These are phyloP conservation scores for Leonotis leonurus DNA, from an alignment of 257 asterid genomes.

Conservation along the genomic window DNA sequence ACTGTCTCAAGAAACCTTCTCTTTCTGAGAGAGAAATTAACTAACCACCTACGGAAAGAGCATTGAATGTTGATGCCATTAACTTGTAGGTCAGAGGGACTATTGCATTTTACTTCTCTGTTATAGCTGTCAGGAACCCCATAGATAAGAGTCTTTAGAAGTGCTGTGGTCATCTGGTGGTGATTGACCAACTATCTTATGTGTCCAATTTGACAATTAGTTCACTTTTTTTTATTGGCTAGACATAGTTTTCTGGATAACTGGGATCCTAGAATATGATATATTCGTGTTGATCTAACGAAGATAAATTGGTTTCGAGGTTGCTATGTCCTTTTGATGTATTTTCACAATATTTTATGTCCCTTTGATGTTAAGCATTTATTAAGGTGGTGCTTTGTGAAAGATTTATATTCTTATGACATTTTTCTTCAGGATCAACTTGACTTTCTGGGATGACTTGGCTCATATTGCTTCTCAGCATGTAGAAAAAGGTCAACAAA, in stretches of 20 bases:
- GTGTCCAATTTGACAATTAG: too few species aligned
- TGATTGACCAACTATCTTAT: neutral
- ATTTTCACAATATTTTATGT: neutral
- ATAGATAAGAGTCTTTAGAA: neutral
- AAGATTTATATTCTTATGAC: neutral
- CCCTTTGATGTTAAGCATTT: neutral
- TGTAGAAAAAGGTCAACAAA: conserved; percentile 85
- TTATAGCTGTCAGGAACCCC: neutral
- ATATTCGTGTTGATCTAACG: neutral
- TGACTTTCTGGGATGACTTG: conserved; percentile 84
- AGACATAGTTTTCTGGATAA: too few species aligned
- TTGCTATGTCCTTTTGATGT: conserved; percentile 1
- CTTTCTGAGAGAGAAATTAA: too few species aligned
- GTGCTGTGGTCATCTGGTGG: neutral
- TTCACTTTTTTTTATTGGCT: too few species aligned
- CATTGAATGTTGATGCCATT: neutral
- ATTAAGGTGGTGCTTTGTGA: conserved; percentile 5
- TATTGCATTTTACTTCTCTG: neutral
- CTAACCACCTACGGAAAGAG: too few species aligned
- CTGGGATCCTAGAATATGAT: neutral
- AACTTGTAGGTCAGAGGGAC: neutral
- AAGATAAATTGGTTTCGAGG: neutral
- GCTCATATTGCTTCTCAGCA: conserved; percentile 73
- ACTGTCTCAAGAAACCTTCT: too few species aligned
- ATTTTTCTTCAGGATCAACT: conserved; percentile 57